A percentile compares a stretch with the other conserved stretches of the same genome.
phyloP scores from a whole-genome alignment of 768 basidiomycete genomes.

The Mycena epipterygia region DNA sequence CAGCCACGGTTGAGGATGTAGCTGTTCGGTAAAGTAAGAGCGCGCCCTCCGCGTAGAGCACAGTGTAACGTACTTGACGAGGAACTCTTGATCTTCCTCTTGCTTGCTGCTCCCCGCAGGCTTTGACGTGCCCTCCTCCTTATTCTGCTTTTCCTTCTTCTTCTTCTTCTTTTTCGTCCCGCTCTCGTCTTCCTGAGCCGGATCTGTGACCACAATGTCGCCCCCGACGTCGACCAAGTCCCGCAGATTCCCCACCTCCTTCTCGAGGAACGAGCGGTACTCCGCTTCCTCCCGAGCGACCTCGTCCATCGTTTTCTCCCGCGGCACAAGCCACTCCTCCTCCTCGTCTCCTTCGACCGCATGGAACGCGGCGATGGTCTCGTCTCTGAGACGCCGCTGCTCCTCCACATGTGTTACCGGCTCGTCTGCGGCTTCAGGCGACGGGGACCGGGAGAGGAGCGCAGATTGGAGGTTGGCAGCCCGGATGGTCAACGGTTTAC shows the following conservation, averaged over 20 bases:
- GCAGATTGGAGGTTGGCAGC: slow-evolving; percentile 77
- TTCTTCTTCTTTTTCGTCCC: slow-evolving; percentile 47
- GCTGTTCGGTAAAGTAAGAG: slow-evolving; percentile 55
- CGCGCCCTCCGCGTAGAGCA: slow-evolving; percentile 2
- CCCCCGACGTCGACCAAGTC: slow-evolving; percentile 73
- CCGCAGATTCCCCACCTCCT: slow-evolving; percentile 84
- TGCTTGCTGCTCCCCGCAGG: slow-evolving; percentile 52
- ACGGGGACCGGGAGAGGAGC: slow-evolving; percentile 72
- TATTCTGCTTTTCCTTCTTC: slow-evolving; percentile 63
- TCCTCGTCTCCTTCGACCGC: slow-evolving; percentile 61
- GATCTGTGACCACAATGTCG: slow-evolving; percentile 20
- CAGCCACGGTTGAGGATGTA: slow-evolving; percentile 98
- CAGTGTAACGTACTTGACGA: slow-evolving; percentile 79
- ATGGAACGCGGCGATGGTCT: slow-evolving; percentile 91
- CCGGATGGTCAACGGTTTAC: slow-evolving; percentile 82
- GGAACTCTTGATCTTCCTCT: slow-evolving; percentile 86
- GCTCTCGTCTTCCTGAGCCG: slow-evolving; percentile 42
- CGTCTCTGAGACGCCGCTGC: slow-evolving; percentile 78
- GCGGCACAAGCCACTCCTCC: slow-evolving; percentile 78
- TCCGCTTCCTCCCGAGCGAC: slow-evolving; percentile 85
- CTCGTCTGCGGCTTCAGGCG: slow-evolving; percentile 58
- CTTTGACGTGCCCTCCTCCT: slow-evolving; percentile 45
- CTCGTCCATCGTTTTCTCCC: slow-evolving; percentile 86
- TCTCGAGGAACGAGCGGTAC: slow-evolving; percentile 85
- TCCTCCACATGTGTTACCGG: slow-evolving; percentile 83